phyloP scores from a whole-genome alignment of 495 filamentous ascomycete genomes.

The Xylaria scruposa region DNA sequence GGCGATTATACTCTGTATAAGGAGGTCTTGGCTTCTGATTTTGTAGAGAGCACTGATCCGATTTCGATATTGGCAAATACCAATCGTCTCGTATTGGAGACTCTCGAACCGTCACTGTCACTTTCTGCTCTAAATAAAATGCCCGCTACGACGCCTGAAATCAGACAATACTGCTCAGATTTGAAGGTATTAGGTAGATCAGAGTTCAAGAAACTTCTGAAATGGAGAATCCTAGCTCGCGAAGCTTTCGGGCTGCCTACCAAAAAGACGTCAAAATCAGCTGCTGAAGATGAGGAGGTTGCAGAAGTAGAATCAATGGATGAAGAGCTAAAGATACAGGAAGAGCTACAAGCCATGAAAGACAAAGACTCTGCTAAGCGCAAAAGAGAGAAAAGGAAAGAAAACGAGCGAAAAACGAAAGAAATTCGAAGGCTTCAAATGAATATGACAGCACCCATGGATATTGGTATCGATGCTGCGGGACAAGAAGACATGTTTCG shows the following conservation, averaged over 20 bases:
- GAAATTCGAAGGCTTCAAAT: conserved; percentile 94
- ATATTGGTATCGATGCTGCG: conserved; percentile 87
- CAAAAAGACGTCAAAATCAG: conserved; percentile 67
- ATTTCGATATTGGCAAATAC: conserved; percentile 92
- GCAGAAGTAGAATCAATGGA: conserved; percentile 88
- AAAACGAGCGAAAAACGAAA: conserved; percentile 88
- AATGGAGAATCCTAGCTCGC: conserved; percentile 88
- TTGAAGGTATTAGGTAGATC: conserved; percentile 90
- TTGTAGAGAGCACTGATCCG: conserved; percentile 92
- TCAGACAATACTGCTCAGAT: conserved; percentile 84
- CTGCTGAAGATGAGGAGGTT: conserved; percentile 65
- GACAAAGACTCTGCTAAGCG: conserved; percentile 75
- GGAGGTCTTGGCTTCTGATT: conserved; percentile 84
- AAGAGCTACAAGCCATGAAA: conserved; percentile 79
- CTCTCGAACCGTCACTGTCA: conserved; percentile 83
- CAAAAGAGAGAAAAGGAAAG: conserved; percentile 79
- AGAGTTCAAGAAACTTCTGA: conserved; percentile 91
- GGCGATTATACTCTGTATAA: conserved; percentile 93
- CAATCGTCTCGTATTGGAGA: conserved; percentile 83
- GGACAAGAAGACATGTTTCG: conserved; percentile 84
- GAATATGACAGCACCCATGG: conserved; percentile 94
- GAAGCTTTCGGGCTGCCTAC: conserved; percentile 88
- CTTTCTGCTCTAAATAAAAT: conserved; percentile 84
- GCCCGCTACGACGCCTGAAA: conserved; percentile 91
- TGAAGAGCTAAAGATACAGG: conserved; percentile 87